These are phyloP conservation scores for Marasmius oreades DNA, from an alignment of 1,284 basidiomycete species.

Conservation along the genomic window DNA sequence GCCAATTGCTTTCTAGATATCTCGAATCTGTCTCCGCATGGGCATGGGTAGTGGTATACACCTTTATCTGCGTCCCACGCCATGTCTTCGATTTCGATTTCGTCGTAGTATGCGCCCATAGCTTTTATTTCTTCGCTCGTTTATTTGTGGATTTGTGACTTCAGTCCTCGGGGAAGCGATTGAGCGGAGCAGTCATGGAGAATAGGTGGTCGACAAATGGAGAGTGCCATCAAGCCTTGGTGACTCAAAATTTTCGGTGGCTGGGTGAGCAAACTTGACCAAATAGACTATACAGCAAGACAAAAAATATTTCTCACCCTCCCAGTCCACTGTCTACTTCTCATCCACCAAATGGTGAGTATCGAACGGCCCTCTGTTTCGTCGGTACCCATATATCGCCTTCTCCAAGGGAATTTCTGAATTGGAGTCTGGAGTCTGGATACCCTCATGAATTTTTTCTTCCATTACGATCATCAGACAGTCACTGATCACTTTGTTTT, in stretches of 20 bases:
- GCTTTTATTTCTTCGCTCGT: not conserved
- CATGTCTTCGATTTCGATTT: slow-evolving; percentile 96
- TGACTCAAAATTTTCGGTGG: not conserved
- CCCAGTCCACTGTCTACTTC: no score
- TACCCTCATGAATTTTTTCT: no score
- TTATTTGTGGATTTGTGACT: not conserved
- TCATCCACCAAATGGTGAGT: slow-evolving; percentile 24
- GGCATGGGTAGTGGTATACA: slow-evolving; percentile 95
- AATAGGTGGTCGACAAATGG: no score
- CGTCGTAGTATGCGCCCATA: slow-evolving; percentile 87
- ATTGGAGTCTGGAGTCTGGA: no score
- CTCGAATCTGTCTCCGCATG: slow-evolving; percentile 98
- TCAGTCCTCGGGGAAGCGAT: not conserved
- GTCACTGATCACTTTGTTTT: not conserved
- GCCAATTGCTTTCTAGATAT: slow-evolving; percentile 86
- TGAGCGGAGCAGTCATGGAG: not conserved
- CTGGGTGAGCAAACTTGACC: not conserved
- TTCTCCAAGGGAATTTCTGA: no score
- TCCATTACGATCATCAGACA: not conserved
- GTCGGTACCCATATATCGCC: no score
- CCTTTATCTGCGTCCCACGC: slow-evolving; percentile 81
- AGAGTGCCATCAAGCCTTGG: no score
- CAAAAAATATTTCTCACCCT: not conserved
- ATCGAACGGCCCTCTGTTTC: not conserved
- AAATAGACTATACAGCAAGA: not conserved